A percentile compares a stretch with the other conserved stretches of the same genome.
Evolutionary conservation across 768 basidiomycete genomes (phyloP).

Genomic region (Suillus discolor): DNA sequence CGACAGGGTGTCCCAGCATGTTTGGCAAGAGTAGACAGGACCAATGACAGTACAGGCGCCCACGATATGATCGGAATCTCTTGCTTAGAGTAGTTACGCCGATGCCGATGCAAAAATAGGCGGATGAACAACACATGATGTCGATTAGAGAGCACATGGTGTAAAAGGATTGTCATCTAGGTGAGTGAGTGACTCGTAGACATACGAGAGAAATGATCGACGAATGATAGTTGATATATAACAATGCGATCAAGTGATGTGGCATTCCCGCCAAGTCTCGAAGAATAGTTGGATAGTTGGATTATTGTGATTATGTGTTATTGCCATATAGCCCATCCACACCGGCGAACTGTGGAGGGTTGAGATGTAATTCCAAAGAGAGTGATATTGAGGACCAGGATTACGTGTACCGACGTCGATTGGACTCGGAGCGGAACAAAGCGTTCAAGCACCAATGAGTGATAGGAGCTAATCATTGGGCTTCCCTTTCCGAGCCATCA

Average conservation of each 20-base stretch:
- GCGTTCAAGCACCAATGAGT: not conserved
- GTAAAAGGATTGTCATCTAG: not conserved
- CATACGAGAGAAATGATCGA: not conserved
- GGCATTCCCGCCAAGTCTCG: not conserved
- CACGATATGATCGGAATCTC: not conserved
- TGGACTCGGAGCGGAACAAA: not conserved
- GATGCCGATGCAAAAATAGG: slow-evolving; percentile 1
- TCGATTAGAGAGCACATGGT: not conserved
- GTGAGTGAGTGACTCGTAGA: not conserved
- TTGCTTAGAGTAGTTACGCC: not conserved
- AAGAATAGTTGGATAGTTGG: not conserved
- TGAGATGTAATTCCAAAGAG: not conserved
- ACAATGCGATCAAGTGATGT: not conserved
- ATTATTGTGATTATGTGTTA: not conserved
- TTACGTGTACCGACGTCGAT: not conserved
- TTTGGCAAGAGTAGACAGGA: not conserved
- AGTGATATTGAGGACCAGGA: not conserved
- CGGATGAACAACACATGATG: not conserved
- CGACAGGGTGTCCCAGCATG: not conserved
- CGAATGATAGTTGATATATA: too few relatives aligned
- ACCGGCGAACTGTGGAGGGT: not conserved
- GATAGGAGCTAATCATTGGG: not conserved
- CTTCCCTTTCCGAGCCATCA: not conserved
- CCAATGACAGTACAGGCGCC: not conserved
- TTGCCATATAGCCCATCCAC: not conserved